Base-by-base conservation (phyloP, 306 rosid genomes). In the Benincasa hispida region DNA sequence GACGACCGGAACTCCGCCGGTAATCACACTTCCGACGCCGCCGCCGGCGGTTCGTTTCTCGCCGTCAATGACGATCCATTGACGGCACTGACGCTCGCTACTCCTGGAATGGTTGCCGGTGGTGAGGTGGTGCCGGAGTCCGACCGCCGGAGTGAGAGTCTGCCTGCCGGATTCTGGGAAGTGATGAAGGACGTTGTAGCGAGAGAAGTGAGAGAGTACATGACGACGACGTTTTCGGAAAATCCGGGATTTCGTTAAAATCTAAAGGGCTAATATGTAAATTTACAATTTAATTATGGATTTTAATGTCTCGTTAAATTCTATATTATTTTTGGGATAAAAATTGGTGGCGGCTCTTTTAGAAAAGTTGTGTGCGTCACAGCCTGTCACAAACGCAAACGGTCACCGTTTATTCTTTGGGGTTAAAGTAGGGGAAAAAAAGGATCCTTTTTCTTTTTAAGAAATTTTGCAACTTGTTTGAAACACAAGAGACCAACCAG, bases 11-110 rank as follows among this genome's bases (percentile, higher is more conserved):
- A 18, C 1, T 15, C 69, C 32, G 28, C 76, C 27, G 48, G 81
- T 39, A 66, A 39, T 24, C 32, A 34, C 32, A 9, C 12, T 24
- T 14, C 63, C 54, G 48, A 21, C 28, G 13, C 1, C 19, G 77
- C 4, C 2, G 77, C 4, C 7, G 45, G 55, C 30, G 14, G 19
- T 27, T 53, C 37, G 14, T 57, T 51, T 18, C 70, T 51, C 32
- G 74, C 63, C 47, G 25, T 75, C 41, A 86, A 84, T 22, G 87
- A 90, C 45, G 93, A 89, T 48, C 98, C 96, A 77, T 85, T 92
- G 88, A 95, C 98, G 0, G 93, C 85, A 80, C 85, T 95, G 92
- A 95, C 98, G 21, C 90, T 95, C 3, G 99, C 96, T 14, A 91
- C 99, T 2, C 98, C 99, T 1, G 97, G 99, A 58, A 39, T 63